phyloP scores from a whole-genome alignment of 805 yeast genomes.

The Wickerhamiella brachini region DNA sequence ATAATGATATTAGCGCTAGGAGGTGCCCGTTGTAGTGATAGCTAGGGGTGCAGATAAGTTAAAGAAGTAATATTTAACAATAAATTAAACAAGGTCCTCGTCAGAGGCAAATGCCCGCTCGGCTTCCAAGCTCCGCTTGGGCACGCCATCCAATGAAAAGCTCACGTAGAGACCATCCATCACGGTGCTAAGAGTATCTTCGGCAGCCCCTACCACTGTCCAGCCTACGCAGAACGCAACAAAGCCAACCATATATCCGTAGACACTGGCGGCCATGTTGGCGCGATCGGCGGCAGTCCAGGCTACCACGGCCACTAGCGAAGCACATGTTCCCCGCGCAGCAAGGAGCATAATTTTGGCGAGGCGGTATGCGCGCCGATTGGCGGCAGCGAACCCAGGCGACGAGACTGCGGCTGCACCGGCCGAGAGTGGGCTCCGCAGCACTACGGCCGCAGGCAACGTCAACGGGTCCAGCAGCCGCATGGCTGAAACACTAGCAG shows the following conservation, averaged over 20 bases:
- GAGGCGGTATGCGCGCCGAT: constrained; percentile 25
- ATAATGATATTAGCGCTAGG: too few species aligned
- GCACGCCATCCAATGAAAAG: constrained; percentile 23
- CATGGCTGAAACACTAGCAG: constrained; percentile 21
- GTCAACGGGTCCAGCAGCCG: constrained; percentile 26
- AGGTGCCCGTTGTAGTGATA: too few species aligned
- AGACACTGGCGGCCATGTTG: constrained; percentile 24
- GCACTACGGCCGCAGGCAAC: constrained; percentile 25
- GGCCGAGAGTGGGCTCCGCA: constrained; percentile 24
- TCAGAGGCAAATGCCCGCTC: constrained; percentile 18
- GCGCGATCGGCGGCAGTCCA: constrained; percentile 29
- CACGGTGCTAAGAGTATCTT: constrained; percentile 27
- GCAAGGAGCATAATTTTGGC: constrained; percentile 27
- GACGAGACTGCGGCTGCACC: constrained; percentile 18
- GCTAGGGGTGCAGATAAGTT: too few species aligned
- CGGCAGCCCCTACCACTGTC: constrained; percentile 31
- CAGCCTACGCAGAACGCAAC: constrained; percentile 29
- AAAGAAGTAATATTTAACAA: not conserved
- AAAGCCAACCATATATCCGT: constrained; percentile 29
- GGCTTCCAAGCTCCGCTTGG: constrained; percentile 20
- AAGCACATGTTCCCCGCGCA: constrained; percentile 26
- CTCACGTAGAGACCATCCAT: constrained; percentile 26
- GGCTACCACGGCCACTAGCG: constrained; percentile 25
- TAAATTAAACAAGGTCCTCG: not conserved
- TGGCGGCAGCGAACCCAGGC: constrained; percentile 9